phyloP scores from a whole-genome alignment of 345 rosid species.

The Leavenworthia alabamica region DNA sequence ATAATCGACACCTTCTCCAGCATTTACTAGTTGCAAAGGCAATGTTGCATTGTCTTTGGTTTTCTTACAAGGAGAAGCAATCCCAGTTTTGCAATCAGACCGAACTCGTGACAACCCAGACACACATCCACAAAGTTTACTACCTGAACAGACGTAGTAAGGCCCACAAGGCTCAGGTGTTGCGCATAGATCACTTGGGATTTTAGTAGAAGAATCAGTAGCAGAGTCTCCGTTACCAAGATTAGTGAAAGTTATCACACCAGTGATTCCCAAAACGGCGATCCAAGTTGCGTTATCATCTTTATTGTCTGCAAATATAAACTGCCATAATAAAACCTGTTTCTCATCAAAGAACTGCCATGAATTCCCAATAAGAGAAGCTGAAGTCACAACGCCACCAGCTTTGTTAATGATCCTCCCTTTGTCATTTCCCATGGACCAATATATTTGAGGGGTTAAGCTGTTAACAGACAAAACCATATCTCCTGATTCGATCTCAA shows the following conservation, averaged over 20 bases:
- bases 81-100: conserved; percentile 48
- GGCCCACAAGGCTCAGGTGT: conserved; percentile 67
- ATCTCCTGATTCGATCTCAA: conserved; percentile 76
- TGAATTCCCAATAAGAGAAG: conserved; percentile 53
- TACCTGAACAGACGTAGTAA: conserved; percentile 48
- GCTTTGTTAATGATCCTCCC: conserved; percentile 36
- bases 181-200: conserved; percentile 58
- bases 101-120: conserved; percentile 31
- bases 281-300: conserved; percentile 61
- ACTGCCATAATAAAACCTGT: conserved; percentile 52
- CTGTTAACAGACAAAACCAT: conserved; percentile 58
- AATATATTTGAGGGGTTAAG: conserved; percentile 62
- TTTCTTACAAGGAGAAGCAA: conserved; percentile 49
- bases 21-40: conserved; percentile 44
- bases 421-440: conserved; percentile 59
- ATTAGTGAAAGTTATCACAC: conserved; percentile 53
- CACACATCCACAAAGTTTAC: conserved; percentile 57
- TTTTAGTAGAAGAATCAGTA: conserved; percentile 37
- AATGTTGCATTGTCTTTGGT: conserved; percentile 8
- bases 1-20: conserved; percentile 50
- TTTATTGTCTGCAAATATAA: conserved; percentile 27
- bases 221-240: conserved; percentile 30
- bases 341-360: conserved; percentile 68
- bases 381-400: conserved; percentile 39
- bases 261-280: conserved; percentile 61